Evolutionary conservation across 106 monocot genomes (phyloP).

Genomic region (Cymbidium sinense): DNA sequence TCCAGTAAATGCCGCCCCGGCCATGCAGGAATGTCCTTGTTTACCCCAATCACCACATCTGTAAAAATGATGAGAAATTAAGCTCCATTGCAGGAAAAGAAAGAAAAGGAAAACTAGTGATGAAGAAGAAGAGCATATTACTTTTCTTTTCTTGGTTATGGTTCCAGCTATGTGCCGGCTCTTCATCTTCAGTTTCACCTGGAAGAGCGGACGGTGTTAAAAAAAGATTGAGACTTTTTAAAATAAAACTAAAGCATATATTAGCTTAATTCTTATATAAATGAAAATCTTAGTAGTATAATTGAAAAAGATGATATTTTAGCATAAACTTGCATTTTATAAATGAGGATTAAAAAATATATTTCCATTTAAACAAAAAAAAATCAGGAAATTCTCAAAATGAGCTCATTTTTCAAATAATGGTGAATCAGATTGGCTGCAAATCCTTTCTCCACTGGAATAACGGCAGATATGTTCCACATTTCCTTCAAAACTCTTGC

Average conservation of each 20-base stretch:
- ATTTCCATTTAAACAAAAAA: too few species aligned
- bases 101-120: neutral
- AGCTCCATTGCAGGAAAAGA: neutral
- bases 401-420: constrained; percentile 5
- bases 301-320: neutral
- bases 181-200: constrained; percentile 59
- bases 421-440: neutral
- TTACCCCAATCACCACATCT: constrained; percentile 60
- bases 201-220: neutral
- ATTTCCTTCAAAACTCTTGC: constrained; percentile 77
- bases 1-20: constrained; percentile 74
- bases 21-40: constrained; percentile 71
- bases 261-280: too few species aligned
- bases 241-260: too few species aligned
- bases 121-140: constrained; percentile 19
- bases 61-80: neutral
- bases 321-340: too few species aligned
- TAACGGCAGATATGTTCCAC: constrained; percentile 75
- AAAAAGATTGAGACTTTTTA: too few species aligned
- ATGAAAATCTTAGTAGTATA: too few species aligned
- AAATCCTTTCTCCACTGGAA: constrained; percentile 63
- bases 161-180: constrained; percentile 81
- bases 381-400: constrained; percentile 54
- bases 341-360: too few species aligned
- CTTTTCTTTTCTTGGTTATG: constrained; percentile 96